Conservation (phyloP, 2,329 filamentous ascomycete genomes). For the Rutstroemia sp. region DNA sequence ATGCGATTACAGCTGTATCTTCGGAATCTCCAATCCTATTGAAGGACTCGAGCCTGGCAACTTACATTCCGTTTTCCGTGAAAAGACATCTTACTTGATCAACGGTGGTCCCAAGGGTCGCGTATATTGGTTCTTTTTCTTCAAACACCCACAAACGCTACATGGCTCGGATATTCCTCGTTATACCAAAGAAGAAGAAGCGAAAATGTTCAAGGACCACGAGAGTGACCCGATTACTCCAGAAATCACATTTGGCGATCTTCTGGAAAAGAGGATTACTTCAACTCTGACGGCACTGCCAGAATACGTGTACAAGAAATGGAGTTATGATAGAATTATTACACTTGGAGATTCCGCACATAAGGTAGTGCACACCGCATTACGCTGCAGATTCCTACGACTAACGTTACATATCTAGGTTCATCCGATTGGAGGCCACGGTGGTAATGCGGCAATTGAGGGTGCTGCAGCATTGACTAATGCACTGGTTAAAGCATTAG, state of each 20-base stretch:
- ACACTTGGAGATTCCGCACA: slow-evolving; percentile 11
- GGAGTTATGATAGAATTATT: slow-evolving; percentile 34
- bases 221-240: slow-evolving; percentile 8
- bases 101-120: slow-evolving; percentile 12
- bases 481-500: not conserved
- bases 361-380: not conserved
- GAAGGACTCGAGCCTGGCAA: slow-evolving; percentile 10
- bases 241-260: slow-evolving; percentile 11
- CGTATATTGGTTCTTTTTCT: slow-evolving; percentile 14
- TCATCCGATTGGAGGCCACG: not conserved
- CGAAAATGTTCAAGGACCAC: slow-evolving; percentile 3
- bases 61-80: slow-evolving; percentile 8
- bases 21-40: slow-evolving; percentile 13
- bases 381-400: too few relatives aligned
- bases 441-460: not conserved
- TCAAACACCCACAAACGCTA: slow-evolving; percentile 11
- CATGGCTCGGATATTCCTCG: slow-evolving; percentile 14
- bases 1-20: slow-evolving; percentile 16
- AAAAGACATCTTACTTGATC: slow-evolving; percentile 11
- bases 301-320: slow-evolving; percentile 30
- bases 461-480: not conserved
- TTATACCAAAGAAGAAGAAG: slow-evolving; percentile 16
- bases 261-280: slow-evolving; percentile 10
- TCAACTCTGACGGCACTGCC: slow-evolving; percentile 12
- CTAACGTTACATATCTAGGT: not conserved